phyloP scores from a whole-genome alignment of 305 asterid genomes.

The Fraxinus velutina region DNA sequence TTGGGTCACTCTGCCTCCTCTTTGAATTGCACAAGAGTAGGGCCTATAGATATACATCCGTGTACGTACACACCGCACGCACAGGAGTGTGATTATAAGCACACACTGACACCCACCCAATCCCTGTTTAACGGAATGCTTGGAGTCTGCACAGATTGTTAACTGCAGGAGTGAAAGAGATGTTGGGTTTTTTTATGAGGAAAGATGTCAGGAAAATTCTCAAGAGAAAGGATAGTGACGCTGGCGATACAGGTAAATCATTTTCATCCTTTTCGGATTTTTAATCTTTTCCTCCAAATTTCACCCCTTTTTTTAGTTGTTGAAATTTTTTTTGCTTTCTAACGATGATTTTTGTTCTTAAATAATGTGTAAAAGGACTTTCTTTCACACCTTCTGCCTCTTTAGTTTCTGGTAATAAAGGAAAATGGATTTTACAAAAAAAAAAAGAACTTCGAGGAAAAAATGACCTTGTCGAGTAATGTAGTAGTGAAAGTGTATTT shows the following conservation, averaged over 20 bases:
- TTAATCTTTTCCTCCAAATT: not conserved
- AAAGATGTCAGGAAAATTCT: slow-evolving; percentile 83
- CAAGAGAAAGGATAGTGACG: slow-evolving; percentile 97
- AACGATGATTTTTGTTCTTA: slow-evolving; percentile 8
- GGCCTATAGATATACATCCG: slow-evolving; percentile 19
- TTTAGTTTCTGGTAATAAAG: not conserved
- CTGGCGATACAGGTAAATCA: slow-evolving; percentile 72
- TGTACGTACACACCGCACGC: not conserved
- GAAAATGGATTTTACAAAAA: slow-evolving; percentile 5
- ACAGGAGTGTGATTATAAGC: not conserved
- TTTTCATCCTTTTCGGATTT: not conserved
- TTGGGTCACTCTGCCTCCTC: slow-evolving; percentile 10
- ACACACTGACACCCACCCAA: not conserved
- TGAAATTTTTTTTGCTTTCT: not conserved
- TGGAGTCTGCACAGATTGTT: slow-evolving; percentile 21
- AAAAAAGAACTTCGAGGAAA: not conserved
- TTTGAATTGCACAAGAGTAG: slow-evolving; percentile 5
- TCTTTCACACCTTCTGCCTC: not conserved
- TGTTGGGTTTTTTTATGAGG: slow-evolving; percentile 58
- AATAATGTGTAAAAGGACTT: not conserved
- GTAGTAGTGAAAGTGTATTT: not conserved
- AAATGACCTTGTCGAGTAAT: not conserved
- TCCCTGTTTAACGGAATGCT: slow-evolving; percentile 23
- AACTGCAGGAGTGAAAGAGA: slow-evolving; percentile 25
- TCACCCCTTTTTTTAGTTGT: not conserved